Evolutionary conservation across 306 rosid species (phyloP).

Genomic region (Lablab purpureus): DNA sequence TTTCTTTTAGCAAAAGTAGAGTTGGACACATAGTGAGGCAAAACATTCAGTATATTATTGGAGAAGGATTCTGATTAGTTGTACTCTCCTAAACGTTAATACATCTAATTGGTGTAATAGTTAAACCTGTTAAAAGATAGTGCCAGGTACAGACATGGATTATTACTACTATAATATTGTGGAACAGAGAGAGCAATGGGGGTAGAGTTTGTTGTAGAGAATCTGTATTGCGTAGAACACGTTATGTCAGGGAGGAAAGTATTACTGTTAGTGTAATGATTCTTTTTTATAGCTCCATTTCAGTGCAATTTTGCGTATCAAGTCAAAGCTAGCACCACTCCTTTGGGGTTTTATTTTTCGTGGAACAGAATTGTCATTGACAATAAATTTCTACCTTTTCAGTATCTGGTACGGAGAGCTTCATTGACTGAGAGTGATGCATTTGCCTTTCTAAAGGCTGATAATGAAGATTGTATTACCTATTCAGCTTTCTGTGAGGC

Average conservation of each 20-base stretch:
- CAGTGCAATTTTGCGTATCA: background rate
- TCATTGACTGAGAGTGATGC: conserved; percentile 71
- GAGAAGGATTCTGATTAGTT: background rate
- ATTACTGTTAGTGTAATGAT: background rate
- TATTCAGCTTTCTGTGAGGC: conserved; percentile 80
- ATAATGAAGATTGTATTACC: conserved; percentile 70
- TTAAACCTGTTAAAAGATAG: conserved; percentile 9
- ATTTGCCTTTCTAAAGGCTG: conserved; percentile 76
- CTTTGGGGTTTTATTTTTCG: conserved; percentile 7
- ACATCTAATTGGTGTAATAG: background rate
- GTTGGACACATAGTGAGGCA: background rate
- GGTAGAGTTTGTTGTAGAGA: background rate
- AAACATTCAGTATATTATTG: background rate
- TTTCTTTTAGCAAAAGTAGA: background rate
- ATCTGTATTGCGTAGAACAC: too few relatives aligned
- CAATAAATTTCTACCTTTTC: conserved; percentile 50
- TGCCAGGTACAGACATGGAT: background rate
- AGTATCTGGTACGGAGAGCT: conserved; percentile 71
- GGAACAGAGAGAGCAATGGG: background rate
- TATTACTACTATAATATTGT: background rate
- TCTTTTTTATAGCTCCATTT: background rate
- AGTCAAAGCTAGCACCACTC: background rate
- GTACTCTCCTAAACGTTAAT: conserved; percentile 1
- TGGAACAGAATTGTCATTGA: conserved; percentile 39
- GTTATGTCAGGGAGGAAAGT: background rate